These are phyloP conservation scores for Cyclotella kingstonii DNA, from an alignment of 108 stramenopile species.

Conservation along the genomic window DNA sequence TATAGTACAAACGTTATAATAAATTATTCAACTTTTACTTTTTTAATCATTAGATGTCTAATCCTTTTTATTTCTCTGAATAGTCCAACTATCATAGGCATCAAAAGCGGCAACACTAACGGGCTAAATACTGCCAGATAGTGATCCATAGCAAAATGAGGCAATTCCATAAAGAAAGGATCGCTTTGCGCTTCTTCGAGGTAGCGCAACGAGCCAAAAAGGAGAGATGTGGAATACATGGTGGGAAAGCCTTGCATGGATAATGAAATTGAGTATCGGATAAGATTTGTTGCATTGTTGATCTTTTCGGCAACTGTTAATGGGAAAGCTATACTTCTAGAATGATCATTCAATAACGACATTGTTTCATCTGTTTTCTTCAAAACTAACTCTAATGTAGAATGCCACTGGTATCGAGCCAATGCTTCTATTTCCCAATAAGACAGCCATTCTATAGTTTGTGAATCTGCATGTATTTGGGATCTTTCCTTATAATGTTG, in stretches of 20 bases:
- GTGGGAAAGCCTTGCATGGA: constrained; percentile 31
- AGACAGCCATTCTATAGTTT: constrained; percentile 2
- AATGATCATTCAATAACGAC: constrained; percentile 24
- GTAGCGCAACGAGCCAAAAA: constrained; percentile 24
- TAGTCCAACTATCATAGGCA: constrained; percentile 53
- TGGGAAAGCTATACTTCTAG: constrained; percentile 23
- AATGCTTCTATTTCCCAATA: constrained; percentile 45
- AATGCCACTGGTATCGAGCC: constrained; percentile 25
- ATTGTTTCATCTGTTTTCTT: constrained; percentile 26
- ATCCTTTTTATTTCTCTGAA: constrained; percentile 65
- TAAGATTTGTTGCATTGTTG: constrained; percentile 35
- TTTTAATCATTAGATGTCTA: constrained; percentile 28
- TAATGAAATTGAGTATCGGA: constrained; percentile 34
- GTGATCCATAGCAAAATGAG: constrained; percentile 65
- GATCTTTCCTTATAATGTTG: not conserved
- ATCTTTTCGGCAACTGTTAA: constrained; percentile 21
- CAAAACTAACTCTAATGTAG: constrained; percentile 13
- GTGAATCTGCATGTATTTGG: not conserved
- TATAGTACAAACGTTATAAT: not conserved
- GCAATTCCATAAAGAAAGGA: constrained; percentile 34
- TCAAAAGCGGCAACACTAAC: constrained; percentile 65
- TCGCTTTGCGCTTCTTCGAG: constrained; percentile 25
- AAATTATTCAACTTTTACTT: constrained; percentile 10
- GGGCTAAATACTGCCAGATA: constrained; percentile 67
- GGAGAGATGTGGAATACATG: constrained; percentile 25